phyloP scores from a whole-genome alignment of 441 rosid species.

The Rhodomyrtus psidioides region DNA sequence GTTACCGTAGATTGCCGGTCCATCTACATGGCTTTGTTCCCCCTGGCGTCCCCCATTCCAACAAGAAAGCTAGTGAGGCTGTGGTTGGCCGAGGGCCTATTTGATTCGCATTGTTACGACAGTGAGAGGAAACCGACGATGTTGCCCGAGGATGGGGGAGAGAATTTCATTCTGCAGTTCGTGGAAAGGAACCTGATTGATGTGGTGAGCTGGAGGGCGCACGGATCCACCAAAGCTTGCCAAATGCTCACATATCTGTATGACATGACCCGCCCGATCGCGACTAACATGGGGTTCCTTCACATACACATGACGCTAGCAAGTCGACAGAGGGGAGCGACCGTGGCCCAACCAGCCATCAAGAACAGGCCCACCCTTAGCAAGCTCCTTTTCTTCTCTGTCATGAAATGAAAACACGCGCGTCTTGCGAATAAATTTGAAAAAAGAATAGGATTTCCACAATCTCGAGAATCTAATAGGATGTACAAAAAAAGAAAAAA shows the following conservation, averaged over 20 bases:
- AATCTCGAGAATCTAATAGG: background rate
- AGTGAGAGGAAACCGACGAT: background rate
- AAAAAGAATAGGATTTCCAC: background rate
- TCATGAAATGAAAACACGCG: background rate
- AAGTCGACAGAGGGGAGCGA: background rate
- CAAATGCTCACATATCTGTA: background rate
- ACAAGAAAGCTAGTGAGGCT: background rate
- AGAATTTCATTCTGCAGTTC: background rate
- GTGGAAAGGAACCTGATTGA: background rate
- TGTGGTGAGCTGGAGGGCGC: background rate
- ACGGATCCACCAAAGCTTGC: background rate
- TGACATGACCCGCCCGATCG: background rate
- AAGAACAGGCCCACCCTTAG: background rate
- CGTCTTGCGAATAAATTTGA: background rate
- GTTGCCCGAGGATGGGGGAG: background rate
- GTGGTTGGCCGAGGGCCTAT: background rate
- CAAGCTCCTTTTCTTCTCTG: too few species aligned
- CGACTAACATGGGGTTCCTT: background rate
- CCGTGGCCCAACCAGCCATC: too few species aligned
- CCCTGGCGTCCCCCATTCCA: background rate
- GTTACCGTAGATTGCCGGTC: background rate
- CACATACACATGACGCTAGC: background rate
- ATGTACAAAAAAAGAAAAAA: background rate
- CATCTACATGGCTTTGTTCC: background rate
- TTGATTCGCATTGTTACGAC: background rate